phyloP scores from a whole-genome alignment of 352 stramenopile genomes.

The Globisporangium radiosum region DNA sequence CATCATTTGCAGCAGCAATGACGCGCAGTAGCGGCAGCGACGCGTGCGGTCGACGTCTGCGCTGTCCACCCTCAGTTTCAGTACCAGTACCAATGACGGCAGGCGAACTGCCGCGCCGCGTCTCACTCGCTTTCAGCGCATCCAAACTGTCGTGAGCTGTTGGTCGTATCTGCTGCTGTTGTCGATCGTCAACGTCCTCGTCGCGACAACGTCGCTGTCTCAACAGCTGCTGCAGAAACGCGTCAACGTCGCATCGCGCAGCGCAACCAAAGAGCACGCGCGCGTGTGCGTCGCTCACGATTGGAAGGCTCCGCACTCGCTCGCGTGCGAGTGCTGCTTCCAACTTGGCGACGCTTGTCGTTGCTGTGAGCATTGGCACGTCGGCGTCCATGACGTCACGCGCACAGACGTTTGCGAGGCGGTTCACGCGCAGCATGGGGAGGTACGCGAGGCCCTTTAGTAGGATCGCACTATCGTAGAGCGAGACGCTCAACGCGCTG shows the following conservation, averaged over 20 bases:
- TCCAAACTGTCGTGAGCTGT: neutral
- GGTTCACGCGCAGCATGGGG: constrained; percentile 40
- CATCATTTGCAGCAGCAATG: no score
- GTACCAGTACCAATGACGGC: neutral
- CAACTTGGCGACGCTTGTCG: constrained; percentile 28
- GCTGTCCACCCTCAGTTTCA: neutral
- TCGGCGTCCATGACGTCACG: constrained; percentile 48
- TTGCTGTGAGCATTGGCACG: constrained; percentile 31
- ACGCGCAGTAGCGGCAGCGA: no score
- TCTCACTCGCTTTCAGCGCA: constrained; percentile 6
- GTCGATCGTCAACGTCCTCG: neutral
- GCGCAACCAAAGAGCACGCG: constrained; percentile 51
- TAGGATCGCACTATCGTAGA: constrained; percentile 59
- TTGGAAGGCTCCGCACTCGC: constrained; percentile 18
- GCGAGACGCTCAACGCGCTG: constrained; percentile 44
- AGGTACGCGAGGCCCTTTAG: constrained; percentile 51
- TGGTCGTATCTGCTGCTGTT: neutral
- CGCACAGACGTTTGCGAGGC: constrained; percentile 33
- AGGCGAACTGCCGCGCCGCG: constrained; percentile 4
- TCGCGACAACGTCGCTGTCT: neutral
- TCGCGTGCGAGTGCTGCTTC: constrained; percentile 17
- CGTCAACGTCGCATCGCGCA: constrained; percentile 13
- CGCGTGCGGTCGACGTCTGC: no score
- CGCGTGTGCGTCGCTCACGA: constrained; percentile 31
- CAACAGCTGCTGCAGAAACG: constrained; percentile 1